phyloP scores from a whole-genome alignment of 805 yeast species.

The Cyberlindnera suaveolens region DNA sequence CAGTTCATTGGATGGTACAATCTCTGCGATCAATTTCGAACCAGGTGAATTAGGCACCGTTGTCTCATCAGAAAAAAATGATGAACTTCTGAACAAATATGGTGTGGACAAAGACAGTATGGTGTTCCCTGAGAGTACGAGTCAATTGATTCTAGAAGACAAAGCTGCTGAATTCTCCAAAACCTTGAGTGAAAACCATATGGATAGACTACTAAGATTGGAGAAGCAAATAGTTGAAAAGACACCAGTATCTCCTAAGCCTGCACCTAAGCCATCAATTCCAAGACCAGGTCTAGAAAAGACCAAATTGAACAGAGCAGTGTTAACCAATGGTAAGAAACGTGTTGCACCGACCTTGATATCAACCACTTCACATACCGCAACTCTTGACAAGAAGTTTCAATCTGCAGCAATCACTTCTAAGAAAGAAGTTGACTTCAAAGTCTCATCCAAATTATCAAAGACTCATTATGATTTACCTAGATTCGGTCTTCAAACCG shows the following conservation, averaged over 20 bases:
- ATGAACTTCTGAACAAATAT: conserved; percentile 66
- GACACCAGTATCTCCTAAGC: conserved; percentile 3
- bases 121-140: conserved; percentile 82
- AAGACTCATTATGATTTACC: conserved; percentile 49
- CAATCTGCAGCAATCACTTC: conserved; percentile 7
- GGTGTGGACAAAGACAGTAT: conserved; percentile 85
- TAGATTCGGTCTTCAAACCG: conserved; percentile 54
- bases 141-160: conserved; percentile 70
- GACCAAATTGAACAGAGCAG: conserved; percentile 36
- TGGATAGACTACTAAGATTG: conserved; percentile 38
- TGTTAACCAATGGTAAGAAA: conserved; percentile 72
- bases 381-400: conserved; percentile 11
- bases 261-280: conserved; percentile 2
- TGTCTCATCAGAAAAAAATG: conserved; percentile 61
- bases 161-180: conserved; percentile 37
- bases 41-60: conserved; percentile 53
- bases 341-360: conserved; percentile 67
- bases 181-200: conserved; percentile 26
- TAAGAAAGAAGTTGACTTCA: conserved; percentile 5
- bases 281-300: conserved; percentile 18
- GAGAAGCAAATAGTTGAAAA: conserved; percentile 12
- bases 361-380: conserved; percentile 34
- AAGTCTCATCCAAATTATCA: conserved; percentile 27
- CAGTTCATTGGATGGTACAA: conserved; percentile 80
- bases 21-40: conserved; percentile 62